Evolutionary conservation across 371 early-diverging fungal genomes (phyloP).

Genomic region (Mucor racemosus): DNA sequence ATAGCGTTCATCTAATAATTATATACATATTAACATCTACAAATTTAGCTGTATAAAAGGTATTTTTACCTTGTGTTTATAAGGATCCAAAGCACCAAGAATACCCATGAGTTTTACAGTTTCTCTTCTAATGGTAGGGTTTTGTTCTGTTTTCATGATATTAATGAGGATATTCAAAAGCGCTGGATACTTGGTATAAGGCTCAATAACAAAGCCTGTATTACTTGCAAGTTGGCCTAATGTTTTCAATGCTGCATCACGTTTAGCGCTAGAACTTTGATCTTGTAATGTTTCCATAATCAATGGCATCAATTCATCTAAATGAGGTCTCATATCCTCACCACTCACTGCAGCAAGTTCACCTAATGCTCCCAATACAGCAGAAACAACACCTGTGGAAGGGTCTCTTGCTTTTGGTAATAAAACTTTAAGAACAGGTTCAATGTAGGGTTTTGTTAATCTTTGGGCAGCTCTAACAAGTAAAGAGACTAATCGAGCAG

Average conservation of each 20-base stretch:
- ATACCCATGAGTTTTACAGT: constrained; percentile 92
- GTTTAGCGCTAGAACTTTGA: constrained; percentile 83
- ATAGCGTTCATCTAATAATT: constrained; percentile 50
- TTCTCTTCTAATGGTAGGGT: constrained; percentile 73
- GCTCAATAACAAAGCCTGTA: constrained; percentile 91
- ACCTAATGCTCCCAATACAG: constrained; percentile 86
- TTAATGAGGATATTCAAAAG: constrained; percentile 79
- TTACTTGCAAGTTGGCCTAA: constrained; percentile 85
- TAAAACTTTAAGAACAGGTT: constrained; percentile 84
- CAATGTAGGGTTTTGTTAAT: constrained; percentile 91
- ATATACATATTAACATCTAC: background rate
- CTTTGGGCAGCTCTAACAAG: constrained; percentile 80
- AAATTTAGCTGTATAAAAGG: background rate
- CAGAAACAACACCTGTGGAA: constrained; percentile 82
- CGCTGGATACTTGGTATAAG: constrained; percentile 89
- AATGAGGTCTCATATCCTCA: constrained; percentile 81
- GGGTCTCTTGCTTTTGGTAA: constrained; percentile 84
- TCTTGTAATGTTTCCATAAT: constrained; percentile 93
- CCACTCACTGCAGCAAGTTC: constrained; percentile 88
- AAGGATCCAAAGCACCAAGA: constrained; percentile 96
- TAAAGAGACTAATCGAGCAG: constrained; percentile 79
- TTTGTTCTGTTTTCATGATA: constrained; percentile 87
- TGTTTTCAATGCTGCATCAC: constrained; percentile 88
- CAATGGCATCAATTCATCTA: constrained; percentile 83
- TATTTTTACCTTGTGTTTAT: constrained; percentile 76